Evolutionary conservation across 257 asterid genomes (phyloP), one percentile per base, ranked within the genome.

Genomic region (Solanum virginianum): DNA sequence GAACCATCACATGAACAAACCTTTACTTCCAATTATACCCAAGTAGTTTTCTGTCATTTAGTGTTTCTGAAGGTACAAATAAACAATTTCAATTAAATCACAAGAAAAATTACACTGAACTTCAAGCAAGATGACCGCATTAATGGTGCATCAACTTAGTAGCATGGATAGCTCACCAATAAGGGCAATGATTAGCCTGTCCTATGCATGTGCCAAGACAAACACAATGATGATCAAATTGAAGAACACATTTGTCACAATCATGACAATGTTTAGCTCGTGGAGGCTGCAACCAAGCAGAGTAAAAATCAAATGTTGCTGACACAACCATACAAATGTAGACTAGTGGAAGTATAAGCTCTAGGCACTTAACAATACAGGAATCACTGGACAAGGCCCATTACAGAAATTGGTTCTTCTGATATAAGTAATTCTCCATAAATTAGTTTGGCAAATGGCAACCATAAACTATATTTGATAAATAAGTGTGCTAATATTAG

Each of bases 201-300:
- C 99, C 99, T 79, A 97, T 87, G 89, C 99, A 97, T 57, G 97
- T 91, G 80, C 99, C 99, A 71, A 97, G 98, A 98, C 99, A 97
- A 88, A 93, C 98, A 84, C 99, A 97, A 79, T 97, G 99, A 92
- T 97, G 99, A 92, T 97, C 99, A 92, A 95, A 97, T 88, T 97
- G 98, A 92, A 97, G 98, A 86, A 97, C 94, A 59, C 99, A 95
- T 90, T 90, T 97, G 91, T 95, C 97, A 87, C 99, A 97, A 87
- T 95, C 99, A 86, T 93, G 94, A 82, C 99, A 97, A 89, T 97
- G 99, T 89, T 95, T 97, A 86, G 98, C 90, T 81, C 99, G 93
- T 59, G 99, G 99, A 75, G 99, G 99, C 99, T 97, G 89, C 90
- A 90, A 86, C 83, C 81, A 69, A 83, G 62, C 54, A 83, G 53